These are phyloP conservation scores for Diaporthe sp. DNA, from an alignment of 2,329 filamentous ascomycete species.

Conservation along the genomic window DNA sequence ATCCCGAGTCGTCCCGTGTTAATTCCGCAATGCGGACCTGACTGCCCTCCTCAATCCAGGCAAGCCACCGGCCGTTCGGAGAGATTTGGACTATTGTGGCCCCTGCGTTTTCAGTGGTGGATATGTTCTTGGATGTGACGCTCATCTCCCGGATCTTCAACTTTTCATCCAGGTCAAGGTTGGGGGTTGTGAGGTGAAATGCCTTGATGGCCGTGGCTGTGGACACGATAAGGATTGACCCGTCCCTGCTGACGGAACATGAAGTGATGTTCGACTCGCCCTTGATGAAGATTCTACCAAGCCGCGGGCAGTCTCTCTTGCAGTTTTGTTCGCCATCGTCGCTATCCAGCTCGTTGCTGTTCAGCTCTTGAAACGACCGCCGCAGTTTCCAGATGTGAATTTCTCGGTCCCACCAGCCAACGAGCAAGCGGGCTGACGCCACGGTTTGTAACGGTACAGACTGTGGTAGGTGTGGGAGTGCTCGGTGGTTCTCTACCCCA, in stretches of 20 bases:
- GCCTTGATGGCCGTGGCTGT: slow-evolving; percentile 78
- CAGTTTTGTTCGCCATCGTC: slow-evolving; percentile 52
- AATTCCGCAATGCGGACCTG: slow-evolving; percentile 65
- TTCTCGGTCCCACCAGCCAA: slow-evolving; percentile 93
- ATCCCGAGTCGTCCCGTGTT: slow-evolving; percentile 48
- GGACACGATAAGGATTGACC: slow-evolving; percentile 79
- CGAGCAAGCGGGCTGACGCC: slow-evolving; percentile 76
- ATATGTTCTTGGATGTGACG: slow-evolving; percentile 68
- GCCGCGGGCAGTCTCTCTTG: slow-evolving; percentile 69
- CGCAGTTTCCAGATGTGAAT: slow-evolving; percentile 81
- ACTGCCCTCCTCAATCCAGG: slow-evolving; percentile 70
- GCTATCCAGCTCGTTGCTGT: slow-evolving; percentile 54
- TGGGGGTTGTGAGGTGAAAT: slow-evolving; percentile 71
- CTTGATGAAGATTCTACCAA: slow-evolving; percentile 74
- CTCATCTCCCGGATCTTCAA: slow-evolving; percentile 78
- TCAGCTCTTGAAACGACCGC: slow-evolving; percentile 57
- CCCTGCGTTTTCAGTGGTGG: slow-evolving; percentile 66
- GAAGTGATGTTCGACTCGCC: slow-evolving; percentile 88
- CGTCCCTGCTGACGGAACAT: slow-evolving; percentile 73
- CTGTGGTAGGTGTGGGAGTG: slow-evolving; percentile 86
- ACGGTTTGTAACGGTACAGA: slow-evolving; percentile 79
- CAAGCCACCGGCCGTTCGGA: slow-evolving; percentile 76
- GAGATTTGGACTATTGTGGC: slow-evolving; percentile 78
- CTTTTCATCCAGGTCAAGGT: slow-evolving; percentile 62
- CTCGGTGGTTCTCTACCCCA: slow-evolving; percentile 82